Evolutionary conservation across 1,284 basidiomycete genomes (phyloP).

Genomic region (Porogramme epimiltina): DNA sequence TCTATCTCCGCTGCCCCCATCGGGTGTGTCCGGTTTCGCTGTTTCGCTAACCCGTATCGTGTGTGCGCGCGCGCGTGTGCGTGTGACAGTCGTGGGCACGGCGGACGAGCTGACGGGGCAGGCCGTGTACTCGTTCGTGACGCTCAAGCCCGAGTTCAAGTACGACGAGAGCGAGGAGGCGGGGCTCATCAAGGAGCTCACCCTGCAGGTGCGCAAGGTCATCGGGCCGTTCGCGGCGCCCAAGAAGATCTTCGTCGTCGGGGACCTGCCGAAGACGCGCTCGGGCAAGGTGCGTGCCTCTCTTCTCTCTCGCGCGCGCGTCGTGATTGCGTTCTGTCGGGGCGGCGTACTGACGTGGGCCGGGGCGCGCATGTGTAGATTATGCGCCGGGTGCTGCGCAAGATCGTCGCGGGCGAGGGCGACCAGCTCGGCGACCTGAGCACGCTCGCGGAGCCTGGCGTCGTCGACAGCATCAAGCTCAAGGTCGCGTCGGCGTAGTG

Average conservation of each 20-base stretch:
- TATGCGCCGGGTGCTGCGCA: slow-evolving; percentile 93
- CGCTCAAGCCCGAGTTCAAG: slow-evolving; percentile 81
- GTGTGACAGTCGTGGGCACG: slow-evolving; percentile 73
- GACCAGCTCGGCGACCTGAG: slow-evolving; percentile 94
- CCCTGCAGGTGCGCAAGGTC: slow-evolving; percentile 93
- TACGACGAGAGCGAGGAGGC: slow-evolving; percentile 72
- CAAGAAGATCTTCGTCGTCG: slow-evolving; percentile 87
- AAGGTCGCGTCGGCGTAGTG: slow-evolving; percentile 52
- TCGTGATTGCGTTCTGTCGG: no score
- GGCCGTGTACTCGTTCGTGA: slow-evolving; percentile 86
- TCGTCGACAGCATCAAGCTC: slow-evolving; percentile 81
- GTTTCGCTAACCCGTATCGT: no score
- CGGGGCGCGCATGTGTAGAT: slow-evolving; percentile 61
- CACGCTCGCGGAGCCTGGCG: slow-evolving; percentile 84
- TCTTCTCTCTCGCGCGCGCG: not conserved
- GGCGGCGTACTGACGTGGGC: not conserved
- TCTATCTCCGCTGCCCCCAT: not conserved
- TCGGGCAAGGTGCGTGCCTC: slow-evolving; percentile 83
- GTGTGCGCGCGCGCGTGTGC: not conserved
- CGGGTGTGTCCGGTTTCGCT: no score
- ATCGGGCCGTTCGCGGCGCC: slow-evolving; percentile 96
- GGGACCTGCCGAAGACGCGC: slow-evolving; percentile 93
- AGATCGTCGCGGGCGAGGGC: slow-evolving; percentile 92
- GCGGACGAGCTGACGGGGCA: slow-evolving; percentile 89
- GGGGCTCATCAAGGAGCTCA: slow-evolving; percentile 83